phyloP scores from a whole-genome alignment of 139 green algal genomes.

The Volvox reticuliferus region DNA sequence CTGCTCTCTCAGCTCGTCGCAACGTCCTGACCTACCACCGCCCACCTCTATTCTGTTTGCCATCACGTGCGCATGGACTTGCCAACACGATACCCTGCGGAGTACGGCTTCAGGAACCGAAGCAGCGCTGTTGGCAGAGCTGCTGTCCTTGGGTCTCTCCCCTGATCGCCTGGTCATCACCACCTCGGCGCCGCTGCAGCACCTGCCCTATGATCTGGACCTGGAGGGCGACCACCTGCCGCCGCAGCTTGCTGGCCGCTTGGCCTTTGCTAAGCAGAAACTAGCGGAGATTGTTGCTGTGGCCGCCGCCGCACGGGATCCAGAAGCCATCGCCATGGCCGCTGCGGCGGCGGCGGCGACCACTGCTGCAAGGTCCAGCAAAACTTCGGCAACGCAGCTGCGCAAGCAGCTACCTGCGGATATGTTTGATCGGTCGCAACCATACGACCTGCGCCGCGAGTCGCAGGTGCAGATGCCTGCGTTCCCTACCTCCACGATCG shows the following conservation, averaged over 20 bases:
- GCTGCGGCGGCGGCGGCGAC: neutral
- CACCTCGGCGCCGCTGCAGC: slow-evolving; percentile 82
- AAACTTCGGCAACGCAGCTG: neutral
- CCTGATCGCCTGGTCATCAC: slow-evolving; percentile 55
- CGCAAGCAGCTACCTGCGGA: slow-evolving; percentile 31
- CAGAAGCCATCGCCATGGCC: neutral
- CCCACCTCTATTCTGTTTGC: too few species aligned
- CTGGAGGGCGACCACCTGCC: slow-evolving; percentile 36
- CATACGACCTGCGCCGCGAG: slow-evolving; percentile 68
- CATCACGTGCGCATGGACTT: too few species aligned
- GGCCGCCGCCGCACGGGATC: slow-evolving; percentile 7
- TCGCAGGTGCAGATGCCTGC: slow-evolving; percentile 73
- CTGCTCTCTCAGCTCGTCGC: too few species aligned
- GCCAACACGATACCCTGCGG: too few species aligned
- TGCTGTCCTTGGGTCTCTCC: slow-evolving; percentile 45
- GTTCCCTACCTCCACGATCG: slow-evolving; percentile 92
- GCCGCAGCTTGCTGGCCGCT: slow-evolving; percentile 29
- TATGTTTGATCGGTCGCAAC: slow-evolving; percentile 65
- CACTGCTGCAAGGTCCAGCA: too few species aligned
- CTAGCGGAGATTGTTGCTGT: slow-evolving; percentile 68
- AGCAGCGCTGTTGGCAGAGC: slow-evolving; percentile 56
- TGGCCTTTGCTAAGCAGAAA: slow-evolving; percentile 91
- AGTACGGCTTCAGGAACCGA: slow-evolving; percentile 38
- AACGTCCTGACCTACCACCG: too few species aligned
- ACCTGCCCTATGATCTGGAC: slow-evolving; percentile 80